Evolutionary conservation across 2,329 filamentous ascomycete species (phyloP), one percentile per base, ranked within the genome.

Genomic region (Zasmidium angulare): DNA sequence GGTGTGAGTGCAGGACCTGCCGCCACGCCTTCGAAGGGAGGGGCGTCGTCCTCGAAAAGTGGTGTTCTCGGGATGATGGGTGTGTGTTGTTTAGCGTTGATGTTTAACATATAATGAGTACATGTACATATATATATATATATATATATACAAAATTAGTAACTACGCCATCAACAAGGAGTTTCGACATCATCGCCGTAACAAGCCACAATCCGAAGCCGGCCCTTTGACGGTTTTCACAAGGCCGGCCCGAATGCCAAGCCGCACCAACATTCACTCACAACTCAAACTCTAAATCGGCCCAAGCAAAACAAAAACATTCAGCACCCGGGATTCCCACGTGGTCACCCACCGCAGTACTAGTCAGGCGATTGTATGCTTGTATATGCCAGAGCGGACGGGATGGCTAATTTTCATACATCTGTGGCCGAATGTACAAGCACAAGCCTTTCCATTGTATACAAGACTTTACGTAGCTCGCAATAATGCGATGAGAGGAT

Each of bases 281-380:
- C 7, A 17, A 9, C 36, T 10, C 9, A 43, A 43, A 43, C 9
- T 4, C 9, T 29, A 43, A 17, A 43, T 36, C n/a, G n/a, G n/a
- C n/a, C n/a, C n/a, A n/a, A n/a, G 29, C 46, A 49, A 49, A 50
- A 50, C 7, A 26, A 53, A 62, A 56, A 62, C 59, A 56, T 55
- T 54, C 59, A 62, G 36, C 59, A 58, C 55, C 26, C 23, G 52
- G 59, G 46, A 62, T 59, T 62, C 59, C 40, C 59, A 55, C 46
- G 53, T 62, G 51, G 56, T 62, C 59, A 62, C 59, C 59, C 51
- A 62, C 59, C 53, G 46, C 55, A 59, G 26, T 62, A 62, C 59
- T 59, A 52, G 46, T 58, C 52, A 22, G 26, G 55, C 59, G 55
- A 24, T 62, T 40, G 31, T 20, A 26, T 48, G 59, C 52, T 62